Conservation (phyloP, 169 alveolate species). For the Plasmodium blacklocki region DNA sequence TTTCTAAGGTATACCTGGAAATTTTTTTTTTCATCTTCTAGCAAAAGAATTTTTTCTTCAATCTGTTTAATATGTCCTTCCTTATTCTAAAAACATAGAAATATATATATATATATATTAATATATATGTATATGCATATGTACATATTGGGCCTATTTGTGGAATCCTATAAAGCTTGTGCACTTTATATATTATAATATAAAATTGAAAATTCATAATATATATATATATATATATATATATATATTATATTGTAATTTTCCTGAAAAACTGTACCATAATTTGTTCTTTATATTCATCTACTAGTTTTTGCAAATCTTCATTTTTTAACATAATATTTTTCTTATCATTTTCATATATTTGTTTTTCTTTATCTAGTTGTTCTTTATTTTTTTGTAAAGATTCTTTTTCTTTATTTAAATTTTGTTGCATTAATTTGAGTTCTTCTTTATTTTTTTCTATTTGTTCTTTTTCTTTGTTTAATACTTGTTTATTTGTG, state of each 20-base stretch:
- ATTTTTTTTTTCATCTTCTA: conserved; percentile 10
- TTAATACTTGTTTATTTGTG: conserved; percentile 5
- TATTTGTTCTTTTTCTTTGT: conserved; percentile 24
- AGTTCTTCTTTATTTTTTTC: conserved; percentile 18
- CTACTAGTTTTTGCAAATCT: conserved; percentile 33
- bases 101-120: too few relatives aligned
- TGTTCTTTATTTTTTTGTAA: conserved; percentile 24
- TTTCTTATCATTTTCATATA: conserved; percentile 42
- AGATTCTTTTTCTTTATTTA: conserved; percentile 6
- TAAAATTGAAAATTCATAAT: too few relatives aligned
- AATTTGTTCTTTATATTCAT: conserved; percentile 15
- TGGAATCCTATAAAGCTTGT: too few relatives aligned
- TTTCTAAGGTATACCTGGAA: not conserved
- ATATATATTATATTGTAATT: too few relatives aligned
- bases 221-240: too few relatives aligned
- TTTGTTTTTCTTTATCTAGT: conserved; percentile 27
- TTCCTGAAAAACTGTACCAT: not conserved
- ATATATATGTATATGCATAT: too few relatives aligned
- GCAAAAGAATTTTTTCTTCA: not conserved
- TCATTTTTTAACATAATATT: conserved; percentile 18
- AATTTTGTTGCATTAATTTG: too few relatives aligned
- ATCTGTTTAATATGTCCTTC: not conserved
- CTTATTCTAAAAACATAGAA: not conserved
- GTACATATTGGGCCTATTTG: too few relatives aligned
- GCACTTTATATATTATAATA: too few relatives aligned